Evolutionary conservation across 1,139 yeast species (phyloP).

Genomic region (Candida tunisiensis): DNA sequence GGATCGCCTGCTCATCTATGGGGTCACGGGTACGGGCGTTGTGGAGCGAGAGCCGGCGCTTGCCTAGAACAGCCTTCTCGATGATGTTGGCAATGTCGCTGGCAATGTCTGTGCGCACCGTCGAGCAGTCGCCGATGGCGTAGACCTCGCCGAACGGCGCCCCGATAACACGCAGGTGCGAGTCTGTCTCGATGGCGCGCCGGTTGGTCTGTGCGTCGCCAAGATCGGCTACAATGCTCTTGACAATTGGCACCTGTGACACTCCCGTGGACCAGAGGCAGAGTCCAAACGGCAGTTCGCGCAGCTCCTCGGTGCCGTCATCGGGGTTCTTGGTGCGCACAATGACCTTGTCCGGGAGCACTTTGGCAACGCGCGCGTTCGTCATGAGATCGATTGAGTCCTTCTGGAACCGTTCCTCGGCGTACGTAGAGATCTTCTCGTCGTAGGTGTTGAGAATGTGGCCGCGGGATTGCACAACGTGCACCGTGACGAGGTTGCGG

Average conservation of each 20-base stretch:
- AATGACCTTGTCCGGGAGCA: constrained; percentile 33
- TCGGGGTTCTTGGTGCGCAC: constrained; percentile 23
- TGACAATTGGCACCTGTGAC: constrained; percentile 39
- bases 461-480: constrained; percentile 46
- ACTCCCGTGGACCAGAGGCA: constrained; percentile 61
- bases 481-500: constrained; percentile 43
- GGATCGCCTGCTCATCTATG: constrained; percentile 14
- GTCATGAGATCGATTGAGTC: constrained; percentile 42
- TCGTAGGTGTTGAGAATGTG: constrained; percentile 50
- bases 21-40: constrained; percentile 7
- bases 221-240: constrained; percentile 27
- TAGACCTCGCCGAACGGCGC: constrained; percentile 45
- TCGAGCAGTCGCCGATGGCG: constrained; percentile 53
- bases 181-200: constrained; percentile 49
- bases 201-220: constrained; percentile 32
- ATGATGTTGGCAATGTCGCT: constrained; percentile 29
- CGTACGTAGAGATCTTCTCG: constrained; percentile 40
- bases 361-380: constrained; percentile 41
- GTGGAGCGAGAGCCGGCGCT: constrained; percentile 4
- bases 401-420: constrained; percentile 38
- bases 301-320: constrained; percentile 24
- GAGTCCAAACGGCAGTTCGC: constrained; percentile 39
- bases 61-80: constrained; percentile 10
- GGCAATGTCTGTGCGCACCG: constrained; percentile 39
- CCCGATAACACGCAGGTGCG: constrained; percentile 46